A percentile compares a stretch with the other conserved stretches of the same genome.
phyloP scores from a whole-genome alignment of 179 eudicot genomes.

The Corrigiola litoralis region DNA sequence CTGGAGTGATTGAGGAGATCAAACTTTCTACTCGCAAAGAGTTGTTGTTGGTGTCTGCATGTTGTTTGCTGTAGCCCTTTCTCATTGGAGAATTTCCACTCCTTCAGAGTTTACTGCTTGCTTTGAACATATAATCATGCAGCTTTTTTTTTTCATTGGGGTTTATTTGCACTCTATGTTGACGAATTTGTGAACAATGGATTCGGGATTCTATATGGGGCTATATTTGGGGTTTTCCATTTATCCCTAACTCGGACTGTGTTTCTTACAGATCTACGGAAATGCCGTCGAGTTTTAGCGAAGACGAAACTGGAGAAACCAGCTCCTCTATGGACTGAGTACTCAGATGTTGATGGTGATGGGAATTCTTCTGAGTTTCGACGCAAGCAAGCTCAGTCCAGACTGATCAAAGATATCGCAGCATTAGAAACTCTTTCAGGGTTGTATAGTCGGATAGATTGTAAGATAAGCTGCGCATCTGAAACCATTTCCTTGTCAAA shows the following conservation, averaged over 20 bases:
- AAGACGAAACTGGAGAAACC: constrained; percentile 81
- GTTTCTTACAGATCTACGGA: constrained; percentile 47
- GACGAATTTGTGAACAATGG: too few relatives aligned
- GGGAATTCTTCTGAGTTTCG: neutral
- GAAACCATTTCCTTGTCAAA: too few relatives aligned
- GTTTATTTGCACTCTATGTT: too few relatives aligned
- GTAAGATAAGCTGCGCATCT: neutral
- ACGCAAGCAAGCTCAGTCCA: neutral
- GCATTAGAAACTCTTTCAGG: constrained; percentile 4
- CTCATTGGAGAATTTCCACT: neutral
- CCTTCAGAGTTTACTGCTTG: neutral
- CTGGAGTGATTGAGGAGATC: too few relatives aligned
- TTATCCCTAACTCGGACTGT: neutral
- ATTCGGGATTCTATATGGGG: too few relatives aligned
- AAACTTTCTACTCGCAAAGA: too few relatives aligned
- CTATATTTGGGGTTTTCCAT: neutral
- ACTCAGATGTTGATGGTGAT: neutral
- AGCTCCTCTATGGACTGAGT: constrained; percentile 62
- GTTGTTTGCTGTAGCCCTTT: neutral
- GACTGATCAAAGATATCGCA: neutral
- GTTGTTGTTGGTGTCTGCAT: too few relatives aligned
- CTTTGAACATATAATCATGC: too few relatives aligned
- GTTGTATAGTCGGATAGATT: constrained; percentile 21
- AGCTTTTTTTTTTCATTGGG: too few relatives aligned
- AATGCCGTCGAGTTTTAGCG: constrained; percentile 74